Percentiles rank a stretch among this genome's conserved stretches.
phyloP scores from a whole-genome alignment of 2,329 filamentous ascomycete species.

The Paecilomyces variotii region DNA sequence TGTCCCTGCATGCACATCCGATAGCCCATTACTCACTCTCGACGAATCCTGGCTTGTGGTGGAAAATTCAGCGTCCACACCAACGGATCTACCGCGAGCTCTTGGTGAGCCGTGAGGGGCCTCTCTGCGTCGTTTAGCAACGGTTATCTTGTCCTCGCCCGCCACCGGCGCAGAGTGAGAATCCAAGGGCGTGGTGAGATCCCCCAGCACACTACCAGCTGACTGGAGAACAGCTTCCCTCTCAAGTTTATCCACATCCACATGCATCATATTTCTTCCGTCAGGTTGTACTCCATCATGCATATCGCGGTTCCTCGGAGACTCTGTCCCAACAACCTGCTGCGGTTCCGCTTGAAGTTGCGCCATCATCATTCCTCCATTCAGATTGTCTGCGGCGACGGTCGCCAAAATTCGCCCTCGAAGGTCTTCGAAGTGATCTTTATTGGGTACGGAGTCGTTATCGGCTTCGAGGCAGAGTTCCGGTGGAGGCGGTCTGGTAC shows the following conservation, averaged over 20 bases:
- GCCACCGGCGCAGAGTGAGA: background rate
- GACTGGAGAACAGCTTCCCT: background rate
- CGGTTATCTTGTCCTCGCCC: background rate
- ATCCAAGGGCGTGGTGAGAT: background rate
- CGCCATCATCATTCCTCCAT: background rate
- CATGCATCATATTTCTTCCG: background rate
- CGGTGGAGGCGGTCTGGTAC: background rate
- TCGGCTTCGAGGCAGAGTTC: background rate
- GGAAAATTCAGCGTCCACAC: background rate
- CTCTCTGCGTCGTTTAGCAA: background rate
- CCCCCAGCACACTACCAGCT: background rate
- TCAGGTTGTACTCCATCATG: background rate
- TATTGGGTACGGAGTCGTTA: background rate
- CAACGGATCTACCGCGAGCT: background rate
- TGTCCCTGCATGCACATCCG: background rate
- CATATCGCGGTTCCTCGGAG: background rate
- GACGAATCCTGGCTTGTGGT: background rate
- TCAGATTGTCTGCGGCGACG: background rate
- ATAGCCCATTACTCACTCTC: background rate
- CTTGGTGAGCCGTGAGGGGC: background rate
- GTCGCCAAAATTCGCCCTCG: background rate
- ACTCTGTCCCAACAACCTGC: background rate
- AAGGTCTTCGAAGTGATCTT: background rate
- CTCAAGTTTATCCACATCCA: background rate
- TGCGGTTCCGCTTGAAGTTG: background rate